phyloP scores from a whole-genome alignment of 495 filamentous ascomycete species.

The Penicillium fimorum region DNA sequence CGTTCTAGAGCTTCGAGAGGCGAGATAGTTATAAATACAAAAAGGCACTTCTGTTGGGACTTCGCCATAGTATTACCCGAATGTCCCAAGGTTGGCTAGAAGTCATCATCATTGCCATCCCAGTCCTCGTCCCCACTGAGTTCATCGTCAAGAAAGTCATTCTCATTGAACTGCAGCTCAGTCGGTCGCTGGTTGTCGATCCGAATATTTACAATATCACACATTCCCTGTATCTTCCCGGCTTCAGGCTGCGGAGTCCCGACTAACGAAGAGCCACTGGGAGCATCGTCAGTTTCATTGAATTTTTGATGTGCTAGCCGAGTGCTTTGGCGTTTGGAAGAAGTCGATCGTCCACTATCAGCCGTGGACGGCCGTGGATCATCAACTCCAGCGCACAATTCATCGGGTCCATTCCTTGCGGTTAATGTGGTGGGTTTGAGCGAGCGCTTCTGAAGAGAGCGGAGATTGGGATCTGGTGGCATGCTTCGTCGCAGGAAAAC shows the following conservation, averaged over 20 bases:
- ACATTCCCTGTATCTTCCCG: slow-evolving; percentile 65
- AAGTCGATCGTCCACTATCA: slow-evolving; percentile 20
- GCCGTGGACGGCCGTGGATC: slow-evolving; percentile 3
- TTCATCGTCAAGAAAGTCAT: slow-evolving; percentile 76
- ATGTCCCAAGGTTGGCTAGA: slow-evolving; percentile 25
- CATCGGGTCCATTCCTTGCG: not conserved
- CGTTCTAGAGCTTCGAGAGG: not conserved
- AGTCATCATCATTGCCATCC: slow-evolving; percentile 50
- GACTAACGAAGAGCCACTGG: not conserved
- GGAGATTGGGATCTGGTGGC: slow-evolving; percentile 47
- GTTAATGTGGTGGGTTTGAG: not conserved
- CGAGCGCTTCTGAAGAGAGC: slow-evolving; percentile 23
- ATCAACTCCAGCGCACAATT: slow-evolving; percentile 4
- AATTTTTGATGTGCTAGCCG: slow-evolving; percentile 36
- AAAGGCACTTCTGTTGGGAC: not conserved
- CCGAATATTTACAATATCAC: slow-evolving; percentile 71
- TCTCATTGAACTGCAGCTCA: slow-evolving; percentile 70
- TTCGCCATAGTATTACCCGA: slow-evolving; percentile 23
- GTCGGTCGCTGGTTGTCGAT: slow-evolving; percentile 80
- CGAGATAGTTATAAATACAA: not conserved
- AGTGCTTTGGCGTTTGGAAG: slow-evolving; percentile 43
- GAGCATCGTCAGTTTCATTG: slow-evolving; percentile 12
- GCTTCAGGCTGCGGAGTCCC: slow-evolving; percentile 13
- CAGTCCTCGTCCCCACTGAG: slow-evolving; percentile 76
- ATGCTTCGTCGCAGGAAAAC: slow-evolving; percentile 60